Conservation (phyloP, 805 yeast genomes). For the Cyberlindnera suaveolens region DNA sequence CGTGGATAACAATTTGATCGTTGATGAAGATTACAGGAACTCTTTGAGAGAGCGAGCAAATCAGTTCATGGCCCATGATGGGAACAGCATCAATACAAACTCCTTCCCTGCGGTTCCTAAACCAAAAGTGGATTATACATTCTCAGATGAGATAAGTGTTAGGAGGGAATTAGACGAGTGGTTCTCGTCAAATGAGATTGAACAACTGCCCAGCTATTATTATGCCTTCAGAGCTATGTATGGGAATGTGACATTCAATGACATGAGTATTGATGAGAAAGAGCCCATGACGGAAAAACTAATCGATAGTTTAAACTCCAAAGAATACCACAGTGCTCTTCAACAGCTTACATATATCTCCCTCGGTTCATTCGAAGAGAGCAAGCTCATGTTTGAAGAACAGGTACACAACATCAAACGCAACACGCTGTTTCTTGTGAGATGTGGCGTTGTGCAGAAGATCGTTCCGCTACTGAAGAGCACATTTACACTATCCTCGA, state of each 20-base stretch:
- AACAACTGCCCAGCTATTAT: conserved; percentile 3
- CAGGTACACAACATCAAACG: conserved; percentile 4
- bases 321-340: conserved; percentile 1
- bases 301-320: conserved; percentile 1
- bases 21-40: conserved; percentile 29
- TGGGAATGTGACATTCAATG: conserved; percentile 6
- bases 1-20: conserved; percentile 21
- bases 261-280: conserved; percentile 9
- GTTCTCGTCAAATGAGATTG: conserved; percentile 32
- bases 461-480: conserved; percentile 2
- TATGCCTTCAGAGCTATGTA: conserved; percentile 1
- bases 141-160: conserved; percentile 31
- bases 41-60: conserved; percentile 31
- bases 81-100: conserved; percentile 7
- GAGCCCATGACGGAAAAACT: conserved; percentile 11
- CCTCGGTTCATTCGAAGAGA: conserved; percentile 12
- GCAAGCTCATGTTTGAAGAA: conserved; percentile 7
- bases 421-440: conserved; percentile 7
- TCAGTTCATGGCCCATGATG: conserved; percentile 20
- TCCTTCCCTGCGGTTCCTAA: conserved; percentile 26
- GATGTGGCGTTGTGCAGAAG: conserved; percentile 5
- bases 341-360: conserved; percentile 10
- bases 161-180: conserved; percentile 40
- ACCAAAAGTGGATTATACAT: conserved; percentile 40
- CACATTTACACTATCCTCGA: conserved; percentile 6